Conservation (phyloP, 169 alveolate species). For the Plasmodium sp. region DNA sequence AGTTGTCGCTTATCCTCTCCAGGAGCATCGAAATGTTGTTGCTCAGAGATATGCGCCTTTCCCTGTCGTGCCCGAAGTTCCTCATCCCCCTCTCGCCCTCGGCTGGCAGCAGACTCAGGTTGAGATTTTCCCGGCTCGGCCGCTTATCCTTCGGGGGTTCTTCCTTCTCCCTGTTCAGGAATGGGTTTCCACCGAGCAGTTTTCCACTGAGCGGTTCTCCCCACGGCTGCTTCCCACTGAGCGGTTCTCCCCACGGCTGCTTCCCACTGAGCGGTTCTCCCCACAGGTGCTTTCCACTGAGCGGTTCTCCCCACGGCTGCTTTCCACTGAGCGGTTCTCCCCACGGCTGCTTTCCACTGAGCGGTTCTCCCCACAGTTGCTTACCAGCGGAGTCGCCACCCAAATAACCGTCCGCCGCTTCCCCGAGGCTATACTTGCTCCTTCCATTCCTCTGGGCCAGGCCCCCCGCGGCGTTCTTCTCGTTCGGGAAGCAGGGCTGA, state of each 20-base stretch:
- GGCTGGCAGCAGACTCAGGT: neutral
- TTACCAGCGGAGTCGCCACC: neutral
- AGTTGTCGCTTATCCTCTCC: conserved; percentile 37
- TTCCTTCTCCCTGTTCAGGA: neutral
- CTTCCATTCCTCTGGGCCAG: neutral
- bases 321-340: neutral
- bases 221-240: neutral
- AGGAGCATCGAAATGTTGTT: conserved; percentile 52
- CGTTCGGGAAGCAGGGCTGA: neutral
- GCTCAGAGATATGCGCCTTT: conserved; percentile 18
- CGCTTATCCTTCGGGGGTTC: neutral
- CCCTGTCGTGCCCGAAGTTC: neutral
- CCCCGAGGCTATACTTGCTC: neutral
- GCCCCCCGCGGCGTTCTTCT: neutral
- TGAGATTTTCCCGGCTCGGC: neutral
- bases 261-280: neutral
- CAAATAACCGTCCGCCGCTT: neutral
- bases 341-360: neutral
- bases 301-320: neutral
- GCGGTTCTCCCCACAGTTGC: neutral
- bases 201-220: neutral
- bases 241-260: neutral
- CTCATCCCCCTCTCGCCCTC: neutral
- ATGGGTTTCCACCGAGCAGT: neutral
- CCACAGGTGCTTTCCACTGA: neutral